Conservation (phyloP, 1,284 basidiomycete genomes). For the Bjerkandera adusta region DNA sequence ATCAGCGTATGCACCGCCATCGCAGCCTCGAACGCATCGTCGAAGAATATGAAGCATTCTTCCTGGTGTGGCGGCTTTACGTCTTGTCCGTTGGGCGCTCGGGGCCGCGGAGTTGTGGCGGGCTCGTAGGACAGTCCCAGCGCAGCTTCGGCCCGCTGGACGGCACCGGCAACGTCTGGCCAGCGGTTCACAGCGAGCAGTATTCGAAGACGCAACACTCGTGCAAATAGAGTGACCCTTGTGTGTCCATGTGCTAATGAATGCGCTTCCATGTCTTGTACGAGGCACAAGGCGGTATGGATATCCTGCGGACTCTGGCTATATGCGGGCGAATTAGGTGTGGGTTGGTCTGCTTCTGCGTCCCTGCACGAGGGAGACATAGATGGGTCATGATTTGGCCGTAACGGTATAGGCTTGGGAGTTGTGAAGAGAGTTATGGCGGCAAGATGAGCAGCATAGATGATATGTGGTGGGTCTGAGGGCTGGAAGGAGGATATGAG, state of each 20-base stretch:
- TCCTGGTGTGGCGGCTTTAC: constrained; percentile 2
- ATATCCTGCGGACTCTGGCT: constrained; percentile 30
- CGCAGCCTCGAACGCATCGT: constrained; percentile 39
- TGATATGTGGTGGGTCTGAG: constrained; percentile 46
- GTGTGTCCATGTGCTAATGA: constrained; percentile 40
- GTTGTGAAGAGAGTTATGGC: constrained; percentile 44
- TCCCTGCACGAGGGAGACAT: constrained; percentile 13
- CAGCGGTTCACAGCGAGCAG: constrained; percentile 52
- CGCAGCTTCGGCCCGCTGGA: constrained; percentile 42
- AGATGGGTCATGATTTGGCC: constrained; percentile 2
- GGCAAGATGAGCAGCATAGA: constrained; percentile 54
- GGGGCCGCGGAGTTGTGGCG: constrained; percentile 22
- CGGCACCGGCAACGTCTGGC: constrained; percentile 44
- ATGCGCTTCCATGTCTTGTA: constrained; percentile 40
- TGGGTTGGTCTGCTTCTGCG: constrained; percentile 4
- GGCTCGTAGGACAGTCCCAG: constrained; percentile 40
- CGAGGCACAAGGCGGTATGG: constrained; percentile 40
- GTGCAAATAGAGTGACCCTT: constrained; percentile 44
- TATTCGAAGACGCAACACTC: constrained; percentile 48
- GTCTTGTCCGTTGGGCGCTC: constrained; percentile 10
- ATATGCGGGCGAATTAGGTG: constrained; percentile 19
- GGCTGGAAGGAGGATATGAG: constrained; percentile 47
- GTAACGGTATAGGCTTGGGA: constrained; percentile 17
- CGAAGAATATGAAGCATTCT: constrained; percentile 30
- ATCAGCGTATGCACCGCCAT: constrained; percentile 54